Conservation (phyloP, 2,329 filamentous ascomycete genomes). For the Dothistroma septosporum region DNA sequence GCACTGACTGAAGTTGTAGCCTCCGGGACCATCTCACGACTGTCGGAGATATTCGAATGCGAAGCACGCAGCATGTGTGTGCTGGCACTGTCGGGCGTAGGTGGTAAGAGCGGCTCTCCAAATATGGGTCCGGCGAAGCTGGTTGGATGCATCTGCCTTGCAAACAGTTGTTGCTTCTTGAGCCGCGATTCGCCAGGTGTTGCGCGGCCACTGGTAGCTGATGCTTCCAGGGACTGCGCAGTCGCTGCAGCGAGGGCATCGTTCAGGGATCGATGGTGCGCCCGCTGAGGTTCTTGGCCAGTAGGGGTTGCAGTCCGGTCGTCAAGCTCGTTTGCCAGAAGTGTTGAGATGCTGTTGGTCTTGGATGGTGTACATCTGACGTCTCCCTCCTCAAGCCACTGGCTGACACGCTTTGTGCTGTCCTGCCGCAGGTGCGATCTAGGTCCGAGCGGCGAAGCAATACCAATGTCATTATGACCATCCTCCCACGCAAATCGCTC, state of each 20-base stretch:
- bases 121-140: constrained; percentile 26
- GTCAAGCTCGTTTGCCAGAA: constrained; percentile 13
- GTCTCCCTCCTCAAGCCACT: constrained; percentile 35
- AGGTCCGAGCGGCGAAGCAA: constrained; percentile 9
- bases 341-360: constrained; percentile 26
- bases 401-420: constrained; percentile 36
- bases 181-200: constrained; percentile 6
- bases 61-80: constrained; percentile 34
- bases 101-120: constrained; percentile 30
- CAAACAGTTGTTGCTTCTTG: neutral
- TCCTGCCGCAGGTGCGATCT: constrained; percentile 26
- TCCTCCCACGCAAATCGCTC: constrained; percentile 31
- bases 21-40: constrained; percentile 23
- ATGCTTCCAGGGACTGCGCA: neutral
- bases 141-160: constrained; percentile 10
- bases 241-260: constrained; percentile 18
- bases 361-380: constrained; percentile 31
- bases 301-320: neutral
- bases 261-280: constrained; percentile 23
- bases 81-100: constrained; percentile 34
- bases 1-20: constrained; percentile 23
- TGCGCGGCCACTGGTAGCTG: neutral
- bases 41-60: constrained; percentile 28
- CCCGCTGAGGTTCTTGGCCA: constrained; percentile 9
- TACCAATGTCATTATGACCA: constrained; percentile 16